Evolutionary conservation across 768 basidiomycete genomes (phyloP), one percentile per base, ranked within the genome.

Genomic region (Mycena alexandri): DNA sequence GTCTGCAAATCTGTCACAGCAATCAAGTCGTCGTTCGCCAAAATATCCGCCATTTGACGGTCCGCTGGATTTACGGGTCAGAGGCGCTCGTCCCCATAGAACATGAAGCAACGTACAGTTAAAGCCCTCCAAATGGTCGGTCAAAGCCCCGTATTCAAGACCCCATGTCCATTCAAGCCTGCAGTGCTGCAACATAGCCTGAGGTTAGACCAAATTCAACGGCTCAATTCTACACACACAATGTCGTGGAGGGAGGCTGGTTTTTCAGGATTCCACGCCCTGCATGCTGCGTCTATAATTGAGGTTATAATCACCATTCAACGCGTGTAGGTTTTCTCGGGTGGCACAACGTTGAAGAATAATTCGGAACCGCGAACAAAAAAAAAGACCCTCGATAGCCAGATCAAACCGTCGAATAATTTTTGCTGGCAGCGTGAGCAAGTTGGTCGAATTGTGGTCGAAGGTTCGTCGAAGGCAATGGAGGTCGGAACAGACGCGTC

Each of bases 81-180:
- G 22, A 1, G 7, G 22, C 33, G 38, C 38, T 14, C 38, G 38
- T 29, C 29, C 3, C 2, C 14, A 34, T 25, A 44, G 47, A 14
- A 9, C 29, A 29, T 6, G 9, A 38, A 14, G 38, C 10, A 10
- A 11, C 62, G 25, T 53, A 63, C 62, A 17, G 46, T 38, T 38
- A 11, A 44, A 54, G 0, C 12, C 11, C n/a, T 11, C 2, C 24
- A 56, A 16, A 17, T 56, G 22, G 5, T 24, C 29, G 43, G 51
- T 54, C 36, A 65, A 55, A 25, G 21, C 3, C 19, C 47, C 54
- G 47, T 48, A 33, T 46, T 29, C 53, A 14, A 63, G 61, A 2
- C 54, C 62, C 62, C 62, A 63, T 11, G 19, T 36, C 62, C 62
- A 63, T 21, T 63, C 53, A 7, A 63, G 42, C 9, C 10, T 36